A percentile compares a stretch with the other conserved stretches of the same genome.
phyloP scores from a whole-genome alignment of 2,329 filamentous ascomycete genomes.

The Volutella citrinella region DNA sequence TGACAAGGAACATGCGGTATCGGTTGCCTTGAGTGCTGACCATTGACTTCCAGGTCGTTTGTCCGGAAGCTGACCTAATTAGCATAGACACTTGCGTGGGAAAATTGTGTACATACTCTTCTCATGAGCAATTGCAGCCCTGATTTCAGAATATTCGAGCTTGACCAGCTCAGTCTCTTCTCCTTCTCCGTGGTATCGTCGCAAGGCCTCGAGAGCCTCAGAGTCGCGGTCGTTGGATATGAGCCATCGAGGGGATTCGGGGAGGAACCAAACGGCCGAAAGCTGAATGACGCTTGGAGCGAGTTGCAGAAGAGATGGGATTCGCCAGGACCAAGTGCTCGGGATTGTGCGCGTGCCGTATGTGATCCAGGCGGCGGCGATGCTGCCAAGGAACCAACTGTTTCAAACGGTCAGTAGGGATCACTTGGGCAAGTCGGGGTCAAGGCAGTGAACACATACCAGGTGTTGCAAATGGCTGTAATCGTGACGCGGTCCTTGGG shows the following conservation, averaged over 20 bases:
- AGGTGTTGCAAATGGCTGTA: slow-evolving; percentile 51
- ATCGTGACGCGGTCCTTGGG: slow-evolving; percentile 51
- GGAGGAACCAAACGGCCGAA: slow-evolving; percentile 45
- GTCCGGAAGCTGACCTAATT: slow-evolving; percentile 10
- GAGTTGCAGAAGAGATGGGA: slow-evolving; percentile 28
- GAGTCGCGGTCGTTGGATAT: slow-evolving; percentile 37
- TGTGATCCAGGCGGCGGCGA: slow-evolving; percentile 42
- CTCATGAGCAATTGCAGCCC: slow-evolving; percentile 32
- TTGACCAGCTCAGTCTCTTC: slow-evolving; percentile 49
- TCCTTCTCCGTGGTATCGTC: slow-evolving; percentile 56
- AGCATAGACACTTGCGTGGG: neutral
- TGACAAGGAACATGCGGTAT: slow-evolving; percentile 35
- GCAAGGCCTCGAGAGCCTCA: slow-evolving; percentile 50
- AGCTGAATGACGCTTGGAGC: slow-evolving; percentile 12
- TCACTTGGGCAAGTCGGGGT: too few relatives aligned
- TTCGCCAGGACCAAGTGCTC: slow-evolving; percentile 35
- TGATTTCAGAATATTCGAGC: slow-evolving; percentile 49
- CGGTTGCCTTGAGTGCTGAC: slow-evolving; percentile 29
- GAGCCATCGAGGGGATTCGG: slow-evolving; percentile 62
- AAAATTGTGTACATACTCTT: slow-evolving; percentile 27
- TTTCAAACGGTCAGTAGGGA: slow-evolving; percentile 3
- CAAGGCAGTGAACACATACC: slow-evolving; percentile 14
- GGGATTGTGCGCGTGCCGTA: slow-evolving; percentile 41
- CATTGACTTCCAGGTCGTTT: slow-evolving; percentile 28
- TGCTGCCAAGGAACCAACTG: slow-evolving; percentile 45